phyloP scores from a whole-genome alignment of 805 yeast genomes.

The Priceomyces haplophilus region DNA sequence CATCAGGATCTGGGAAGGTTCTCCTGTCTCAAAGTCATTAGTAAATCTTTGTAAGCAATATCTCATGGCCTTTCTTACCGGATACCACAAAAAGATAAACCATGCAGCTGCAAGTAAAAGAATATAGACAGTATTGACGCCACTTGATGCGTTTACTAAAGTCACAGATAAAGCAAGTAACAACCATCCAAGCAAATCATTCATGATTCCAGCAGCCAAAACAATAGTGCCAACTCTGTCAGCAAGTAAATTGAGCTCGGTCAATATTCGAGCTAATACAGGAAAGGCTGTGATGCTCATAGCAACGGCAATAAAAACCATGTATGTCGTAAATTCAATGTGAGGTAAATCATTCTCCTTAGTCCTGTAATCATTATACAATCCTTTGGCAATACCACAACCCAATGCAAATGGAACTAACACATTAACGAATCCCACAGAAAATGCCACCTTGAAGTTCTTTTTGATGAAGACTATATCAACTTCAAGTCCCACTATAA shows the following conservation, averaged over 20 bases:
- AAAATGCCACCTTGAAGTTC: constrained; percentile 56
- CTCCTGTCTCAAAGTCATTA: constrained; percentile 56
- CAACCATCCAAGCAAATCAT: constrained; percentile 81
- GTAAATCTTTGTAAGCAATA: constrained; percentile 44
- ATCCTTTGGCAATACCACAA: constrained; percentile 64
- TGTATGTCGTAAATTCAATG: constrained; percentile 65
- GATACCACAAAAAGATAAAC: constrained; percentile 58
- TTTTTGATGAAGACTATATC: constrained; percentile 63
- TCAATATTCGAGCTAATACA: constrained; percentile 72
- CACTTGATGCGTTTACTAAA: constrained; percentile 67
- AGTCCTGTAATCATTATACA: constrained; percentile 54
- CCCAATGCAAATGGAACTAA: constrained; percentile 81
- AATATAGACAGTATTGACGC: constrained; percentile 68
- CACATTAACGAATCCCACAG: constrained; percentile 71
- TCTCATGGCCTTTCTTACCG: constrained; percentile 49
- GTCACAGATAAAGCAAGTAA: constrained; percentile 73
- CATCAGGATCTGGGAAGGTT: constrained; percentile 61
- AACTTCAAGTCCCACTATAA: constrained; percentile 77
- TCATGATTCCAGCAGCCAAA: constrained; percentile 79
- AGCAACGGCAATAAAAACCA: constrained; percentile 81
- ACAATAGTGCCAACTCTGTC: constrained; percentile 70
- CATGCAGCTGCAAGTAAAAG: constrained; percentile 65
- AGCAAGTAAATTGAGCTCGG: constrained; percentile 66
- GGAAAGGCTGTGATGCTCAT: constrained; percentile 86
- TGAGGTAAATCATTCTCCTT: constrained; percentile 25